phyloP scores from a whole-genome alignment of 1,139 yeast species.

The Pichia sp. region DNA sequence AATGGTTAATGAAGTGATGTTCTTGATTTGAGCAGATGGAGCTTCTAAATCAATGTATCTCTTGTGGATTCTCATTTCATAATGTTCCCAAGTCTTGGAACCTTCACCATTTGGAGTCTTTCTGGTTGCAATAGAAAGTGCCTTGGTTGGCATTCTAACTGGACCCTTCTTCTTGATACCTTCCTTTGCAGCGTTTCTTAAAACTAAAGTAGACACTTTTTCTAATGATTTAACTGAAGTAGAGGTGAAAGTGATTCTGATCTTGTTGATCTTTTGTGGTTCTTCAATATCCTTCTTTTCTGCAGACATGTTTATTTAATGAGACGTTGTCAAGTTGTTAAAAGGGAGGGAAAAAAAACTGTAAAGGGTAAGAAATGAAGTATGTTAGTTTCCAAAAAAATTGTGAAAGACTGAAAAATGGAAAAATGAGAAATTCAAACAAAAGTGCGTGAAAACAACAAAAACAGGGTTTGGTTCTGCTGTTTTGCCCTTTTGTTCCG shows the following conservation, averaged over 20 bases:
- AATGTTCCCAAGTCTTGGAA: conserved; percentile 99
- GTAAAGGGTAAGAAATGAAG: too few species aligned
- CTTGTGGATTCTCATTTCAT: conserved; percentile 99
- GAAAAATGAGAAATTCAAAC: not conserved
- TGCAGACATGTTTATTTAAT: conserved; percentile 45
- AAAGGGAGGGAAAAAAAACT: conserved; percentile 11
- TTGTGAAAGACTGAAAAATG: not conserved
- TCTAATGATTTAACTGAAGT: conserved; percentile 98
- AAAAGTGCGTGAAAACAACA: not conserved
- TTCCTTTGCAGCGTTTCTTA: conserved; percentile 79
- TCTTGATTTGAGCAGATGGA: conserved; percentile 89
- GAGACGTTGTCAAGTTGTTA: conserved; percentile 26
- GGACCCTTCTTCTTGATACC: conserved; percentile 94
- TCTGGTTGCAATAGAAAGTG: conserved; percentile 97
- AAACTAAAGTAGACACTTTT: conserved; percentile 84
- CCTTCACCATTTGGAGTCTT: conserved; percentile 99
- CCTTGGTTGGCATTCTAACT: conserved; percentile 99
- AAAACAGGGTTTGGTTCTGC: not conserved
- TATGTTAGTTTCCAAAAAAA: not conserved
- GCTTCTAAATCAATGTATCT: conserved; percentile 98
- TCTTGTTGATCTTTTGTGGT: conserved; percentile 87
- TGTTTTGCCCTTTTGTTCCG: not conserved
- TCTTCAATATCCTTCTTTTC: conserved; percentile 78
- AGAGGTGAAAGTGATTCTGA: conserved; percentile 98
- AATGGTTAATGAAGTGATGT: conserved; percentile 88